Conservation (phyloP, 805 yeast species). For the Pichia sporocuriosa region DNA sequence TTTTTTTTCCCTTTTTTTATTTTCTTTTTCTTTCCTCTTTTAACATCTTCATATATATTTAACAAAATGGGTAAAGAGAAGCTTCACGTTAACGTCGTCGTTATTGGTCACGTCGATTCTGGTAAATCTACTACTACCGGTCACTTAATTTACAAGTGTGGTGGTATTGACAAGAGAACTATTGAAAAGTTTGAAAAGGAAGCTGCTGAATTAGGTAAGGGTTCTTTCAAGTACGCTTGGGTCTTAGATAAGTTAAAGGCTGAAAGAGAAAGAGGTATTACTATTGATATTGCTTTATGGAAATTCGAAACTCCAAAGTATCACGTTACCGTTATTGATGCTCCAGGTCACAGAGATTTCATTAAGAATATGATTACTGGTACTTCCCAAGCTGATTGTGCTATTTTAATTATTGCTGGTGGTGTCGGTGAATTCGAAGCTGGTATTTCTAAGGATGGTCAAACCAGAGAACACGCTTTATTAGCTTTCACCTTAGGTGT, state of each 20-base stretch:
- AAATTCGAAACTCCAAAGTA: constrained; percentile 88
- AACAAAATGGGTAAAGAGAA: constrained; percentile 85
- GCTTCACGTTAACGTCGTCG: constrained; percentile 99
- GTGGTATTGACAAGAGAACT: constrained; percentile 99
- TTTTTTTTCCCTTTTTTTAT: background rate
- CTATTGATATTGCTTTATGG: constrained; percentile 90
- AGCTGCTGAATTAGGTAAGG: constrained; percentile 95
- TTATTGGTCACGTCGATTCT: constrained; percentile 99
- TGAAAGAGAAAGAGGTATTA: constrained; percentile 96
- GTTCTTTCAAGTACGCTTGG: constrained; percentile 98
- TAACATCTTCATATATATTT: constrained; percentile 5
- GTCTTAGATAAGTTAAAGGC: constrained; percentile 93
- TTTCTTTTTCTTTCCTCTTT: constrained; percentile 3
- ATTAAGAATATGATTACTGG: constrained; percentile 95
- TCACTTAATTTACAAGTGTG: constrained; percentile 98
- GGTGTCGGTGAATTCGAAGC: constrained; percentile 95
- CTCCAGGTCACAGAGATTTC: constrained; percentile 96
- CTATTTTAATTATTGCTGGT: constrained; percentile 84
- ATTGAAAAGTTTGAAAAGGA: constrained; percentile 97
- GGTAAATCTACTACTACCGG: constrained; percentile 99
- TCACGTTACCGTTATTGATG: constrained; percentile 87
- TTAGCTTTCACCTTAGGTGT: constrained; percentile 88
- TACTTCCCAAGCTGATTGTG: constrained; percentile 91
- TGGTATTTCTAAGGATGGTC: constrained; percentile 92
- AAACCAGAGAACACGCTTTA: constrained; percentile 92